These are phyloP conservation scores for Salvia sclarea DNA, from an alignment of 305 asterid genomes.

Conservation along the genomic window DNA sequence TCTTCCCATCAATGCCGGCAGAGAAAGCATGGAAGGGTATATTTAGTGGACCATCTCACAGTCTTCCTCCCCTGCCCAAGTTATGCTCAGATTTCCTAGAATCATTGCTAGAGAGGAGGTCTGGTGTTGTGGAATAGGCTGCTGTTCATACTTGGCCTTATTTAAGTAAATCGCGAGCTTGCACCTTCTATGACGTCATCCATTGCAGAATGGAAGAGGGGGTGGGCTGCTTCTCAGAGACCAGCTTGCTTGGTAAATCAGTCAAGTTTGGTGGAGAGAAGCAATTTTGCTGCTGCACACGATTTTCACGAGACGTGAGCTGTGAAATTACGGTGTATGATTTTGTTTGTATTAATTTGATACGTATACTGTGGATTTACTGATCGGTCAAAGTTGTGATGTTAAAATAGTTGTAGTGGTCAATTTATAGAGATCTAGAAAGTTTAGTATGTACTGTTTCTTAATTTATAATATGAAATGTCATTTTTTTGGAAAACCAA, in stretches of 20 bases:
- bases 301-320: not conserved
- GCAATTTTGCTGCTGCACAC: not conserved
- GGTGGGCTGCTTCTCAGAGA: not conserved
- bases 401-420: not conserved
- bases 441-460: not conserved
- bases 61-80: conserved; percentile 73
- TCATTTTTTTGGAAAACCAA: not conserved
- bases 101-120: conserved; percentile 67
- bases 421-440: not conserved
- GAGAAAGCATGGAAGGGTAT: conserved; percentile 62
- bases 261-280: not conserved
- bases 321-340: not conserved
- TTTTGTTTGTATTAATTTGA: not conserved
- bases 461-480: not conserved
- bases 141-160: not conserved
- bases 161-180: not conserved
- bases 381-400: not conserved
- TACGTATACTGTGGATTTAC: not conserved
- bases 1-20: conserved; percentile 38
- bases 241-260: not conserved
- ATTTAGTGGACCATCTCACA: conserved; percentile 82
- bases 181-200: not conserved
- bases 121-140: conserved; percentile 40
- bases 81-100: conserved; percentile 69
- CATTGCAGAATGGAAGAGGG: not conserved